Conservation (phyloP, 306 rosid species). For the Vachellia pachyceras region DNA sequence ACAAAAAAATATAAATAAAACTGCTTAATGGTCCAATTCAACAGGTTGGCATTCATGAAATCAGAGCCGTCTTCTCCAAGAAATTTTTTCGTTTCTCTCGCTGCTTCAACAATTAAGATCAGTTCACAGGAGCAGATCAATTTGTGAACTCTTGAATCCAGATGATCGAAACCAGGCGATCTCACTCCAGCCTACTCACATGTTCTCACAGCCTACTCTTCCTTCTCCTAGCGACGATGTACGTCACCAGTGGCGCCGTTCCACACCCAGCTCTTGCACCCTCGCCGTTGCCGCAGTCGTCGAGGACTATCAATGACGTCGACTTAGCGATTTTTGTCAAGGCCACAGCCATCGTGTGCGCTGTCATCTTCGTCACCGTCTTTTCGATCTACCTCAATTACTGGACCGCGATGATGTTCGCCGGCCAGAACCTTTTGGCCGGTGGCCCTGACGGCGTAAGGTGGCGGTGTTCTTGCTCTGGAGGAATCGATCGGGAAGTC, state of each 20-base stretch:
- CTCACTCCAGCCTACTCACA: neutral
- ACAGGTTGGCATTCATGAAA: neutral
- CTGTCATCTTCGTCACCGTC: slow-evolving; percentile 17
- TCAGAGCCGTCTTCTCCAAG: slow-evolving; percentile 1
- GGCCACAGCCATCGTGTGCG: neutral
- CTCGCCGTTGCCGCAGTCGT: neutral
- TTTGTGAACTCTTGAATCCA: neutral
- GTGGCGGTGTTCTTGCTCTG: neutral
- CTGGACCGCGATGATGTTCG: neutral
- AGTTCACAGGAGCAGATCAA: neutral
- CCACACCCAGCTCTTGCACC: slow-evolving; percentile 43
- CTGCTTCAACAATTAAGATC: neutral
- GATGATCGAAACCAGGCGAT: neutral
- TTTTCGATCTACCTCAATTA: slow-evolving; percentile 20
- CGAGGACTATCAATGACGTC: neutral
- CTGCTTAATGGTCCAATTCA: neutral
- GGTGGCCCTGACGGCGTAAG: neutral
- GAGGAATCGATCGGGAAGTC: slow-evolving; percentile 42
- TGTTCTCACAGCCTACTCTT: neutral
- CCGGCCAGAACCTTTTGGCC: neutral
- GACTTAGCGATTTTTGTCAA: slow-evolving; percentile 34
- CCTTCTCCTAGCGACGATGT: neutral
- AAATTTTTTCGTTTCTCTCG: neutral
- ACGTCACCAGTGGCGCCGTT: neutral
- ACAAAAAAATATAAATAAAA: neutral